These are phyloP conservation scores for Albugo candida DNA, from an alignment of 352 stramenopile species.

Conservation along the genomic window DNA sequence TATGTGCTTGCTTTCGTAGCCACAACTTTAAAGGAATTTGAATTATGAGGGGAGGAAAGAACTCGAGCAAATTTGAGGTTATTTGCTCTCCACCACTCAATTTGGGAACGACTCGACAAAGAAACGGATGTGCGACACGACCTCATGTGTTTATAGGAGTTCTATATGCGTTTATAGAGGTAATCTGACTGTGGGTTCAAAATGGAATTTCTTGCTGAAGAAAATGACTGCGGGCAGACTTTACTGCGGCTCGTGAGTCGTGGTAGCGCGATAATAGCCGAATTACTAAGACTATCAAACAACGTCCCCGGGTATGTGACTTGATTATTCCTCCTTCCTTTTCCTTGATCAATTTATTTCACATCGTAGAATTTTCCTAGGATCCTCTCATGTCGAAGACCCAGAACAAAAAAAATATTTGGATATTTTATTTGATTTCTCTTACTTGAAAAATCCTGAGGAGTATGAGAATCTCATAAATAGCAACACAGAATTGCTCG, in stretches of 20 bases:
- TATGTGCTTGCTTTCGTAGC: too few species aligned
- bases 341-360: constrained; percentile 2
- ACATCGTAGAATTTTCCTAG: constrained; percentile 58
- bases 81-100: too few species aligned
- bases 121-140: too few species aligned
- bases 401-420: constrained; percentile 80
- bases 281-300: constrained; percentile 82
- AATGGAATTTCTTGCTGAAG: constrained; percentile 79
- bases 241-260: constrained; percentile 82
- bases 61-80: too few species aligned
- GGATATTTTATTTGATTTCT: constrained; percentile 90
- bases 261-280: constrained; percentile 83
- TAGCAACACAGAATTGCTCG: constrained; percentile 76
- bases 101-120: too few species aligned
- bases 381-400: constrained; percentile 70
- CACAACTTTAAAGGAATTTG: too few species aligned
- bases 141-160: too few species aligned
- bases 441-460: constrained; percentile 88
- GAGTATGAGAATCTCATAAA: constrained; percentile 88
- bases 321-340: neutral
- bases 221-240: constrained; percentile 90
- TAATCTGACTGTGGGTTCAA: neutral
- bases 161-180: too few species aligned
- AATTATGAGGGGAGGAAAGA: too few species aligned
- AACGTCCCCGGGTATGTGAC: constrained; percentile 65